Evolutionary conservation across 1,139 yeast species (phyloP).

Genomic region (Candida tunisiensis): DNA sequence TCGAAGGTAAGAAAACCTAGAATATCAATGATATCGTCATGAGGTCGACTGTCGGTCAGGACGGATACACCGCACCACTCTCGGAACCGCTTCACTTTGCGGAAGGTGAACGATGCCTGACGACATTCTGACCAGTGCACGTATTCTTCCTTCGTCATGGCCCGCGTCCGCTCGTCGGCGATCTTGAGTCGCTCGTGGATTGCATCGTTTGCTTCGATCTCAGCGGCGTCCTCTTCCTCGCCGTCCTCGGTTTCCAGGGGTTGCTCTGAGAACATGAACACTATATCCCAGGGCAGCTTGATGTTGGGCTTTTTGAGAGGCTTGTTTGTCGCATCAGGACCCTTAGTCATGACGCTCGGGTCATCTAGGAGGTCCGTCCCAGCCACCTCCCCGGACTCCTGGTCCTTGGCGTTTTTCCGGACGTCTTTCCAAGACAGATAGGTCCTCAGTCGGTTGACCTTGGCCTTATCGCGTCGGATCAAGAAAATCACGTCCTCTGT

Average conservation of each 20-base stretch:
- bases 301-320: constrained; percentile 66
- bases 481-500: constrained; percentile 90
- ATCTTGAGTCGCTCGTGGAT: constrained; percentile 73
- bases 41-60: constrained; percentile 79
- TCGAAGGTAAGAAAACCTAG: constrained; percentile 92
- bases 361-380: constrained; percentile 38
- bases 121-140: constrained; percentile 99
- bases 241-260: constrained; percentile 70
- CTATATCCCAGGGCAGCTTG: constrained; percentile 88
- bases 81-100: constrained; percentile 81
- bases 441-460: constrained; percentile 78
- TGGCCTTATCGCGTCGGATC: constrained; percentile 87
- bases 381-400: constrained; percentile 71
- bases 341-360: constrained; percentile 18
- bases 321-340: constrained; percentile 34
- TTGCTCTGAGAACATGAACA: constrained; percentile 85
- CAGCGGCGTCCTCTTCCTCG: constrained; percentile 68
- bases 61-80: constrained; percentile 92
- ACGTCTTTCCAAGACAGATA: constrained; percentile 96
- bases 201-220: constrained; percentile 77
- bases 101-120: constrained; percentile 89
- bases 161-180: constrained; percentile 86
- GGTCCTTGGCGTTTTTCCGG: constrained; percentile 91
- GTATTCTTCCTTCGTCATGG: constrained; percentile 93
- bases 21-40: constrained; percentile 93